Base-by-base conservation (phyloP, 495 filamentous ascomycete species). In the Tricharina praecox region DNA sequence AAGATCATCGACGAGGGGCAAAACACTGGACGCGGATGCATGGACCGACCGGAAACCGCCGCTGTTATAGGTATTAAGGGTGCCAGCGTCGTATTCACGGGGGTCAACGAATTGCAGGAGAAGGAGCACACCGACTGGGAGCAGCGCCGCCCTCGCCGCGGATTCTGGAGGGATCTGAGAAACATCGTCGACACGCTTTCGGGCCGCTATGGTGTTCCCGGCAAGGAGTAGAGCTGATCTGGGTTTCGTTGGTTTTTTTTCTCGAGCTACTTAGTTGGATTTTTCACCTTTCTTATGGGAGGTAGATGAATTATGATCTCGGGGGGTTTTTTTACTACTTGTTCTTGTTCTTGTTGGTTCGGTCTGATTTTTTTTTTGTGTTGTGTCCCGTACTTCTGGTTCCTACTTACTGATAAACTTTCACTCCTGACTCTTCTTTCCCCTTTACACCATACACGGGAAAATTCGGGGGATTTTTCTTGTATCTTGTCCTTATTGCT, bases 11-110 rank as follows among this genome's bases (percentile, higher is more conserved):
- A 75, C 36, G 80, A 93, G 23, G 49, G 59, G 4, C 23, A 47
- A 15, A 48, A 59, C 13, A 48, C 56, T 21, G 43, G 48, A 4
- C 37, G 25, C 18, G 45, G 45, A 1, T 48, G 45, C 51, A 71
- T 72, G 30, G 69, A 68, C 10, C 82, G 93, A 57, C 72, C 75
- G 2, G 62, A 77, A 56, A 85, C 80, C 20, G 67, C 76, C 2
- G 68, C 76, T 0, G 84, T 96, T 33, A 99, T 99, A 55, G 92
- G 90, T 15, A 82, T 96, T 64, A 79, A 81, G 63, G 85, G 92
- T 9, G 85, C 86, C 0, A 79, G 78, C 49, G 83, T 99, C 8
- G 75, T 85, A 7, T 93, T 96, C 64, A 80, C 76, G 8, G 67
- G 82, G 0, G 82, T 96, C 76, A 63, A 68, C 5, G 67, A 76